Conservation (phyloP, 2,329 filamentous ascomycete genomes). For the Rachicladosporium sp. region DNA sequence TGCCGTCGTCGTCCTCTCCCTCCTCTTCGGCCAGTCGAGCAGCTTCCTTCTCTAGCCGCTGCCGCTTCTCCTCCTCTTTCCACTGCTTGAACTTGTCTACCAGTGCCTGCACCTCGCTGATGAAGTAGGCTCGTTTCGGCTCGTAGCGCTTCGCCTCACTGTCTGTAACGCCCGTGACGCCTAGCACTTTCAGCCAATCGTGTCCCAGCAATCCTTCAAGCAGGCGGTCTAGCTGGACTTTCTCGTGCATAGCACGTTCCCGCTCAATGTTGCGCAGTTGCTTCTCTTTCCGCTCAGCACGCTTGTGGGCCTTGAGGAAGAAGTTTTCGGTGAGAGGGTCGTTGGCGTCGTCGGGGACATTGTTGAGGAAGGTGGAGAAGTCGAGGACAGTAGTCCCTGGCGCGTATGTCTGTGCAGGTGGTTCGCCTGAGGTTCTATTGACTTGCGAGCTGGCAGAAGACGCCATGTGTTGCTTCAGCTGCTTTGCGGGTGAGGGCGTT, state of each 20-base stretch:
- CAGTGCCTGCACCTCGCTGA: constrained; percentile 67
- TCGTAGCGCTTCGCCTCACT: constrained; percentile 78
- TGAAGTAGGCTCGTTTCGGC: constrained; percentile 71
- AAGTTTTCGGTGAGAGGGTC: constrained; percentile 46
- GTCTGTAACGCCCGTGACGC: constrained; percentile 74
- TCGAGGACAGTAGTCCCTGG: constrained; percentile 1
- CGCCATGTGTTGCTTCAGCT: constrained; percentile 3
- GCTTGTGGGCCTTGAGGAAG: constrained; percentile 47
- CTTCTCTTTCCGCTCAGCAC: constrained; percentile 54
- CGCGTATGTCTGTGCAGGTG: not conserved
- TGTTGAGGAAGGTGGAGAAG: constrained; percentile 8
- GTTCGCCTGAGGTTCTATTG: not conserved
- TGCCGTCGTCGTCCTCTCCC: constrained; percentile 26
- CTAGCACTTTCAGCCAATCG: constrained; percentile 89
- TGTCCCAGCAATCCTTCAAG: constrained; percentile 77
- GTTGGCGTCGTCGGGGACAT: constrained; percentile 22
- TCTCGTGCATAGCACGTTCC: constrained; percentile 54
- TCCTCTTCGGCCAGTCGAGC: constrained; percentile 36
- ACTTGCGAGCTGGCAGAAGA: constrained; percentile 1
- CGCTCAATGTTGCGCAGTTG: constrained; percentile 56
- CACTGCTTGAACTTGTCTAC: constrained; percentile 79
- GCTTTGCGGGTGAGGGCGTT: constrained; percentile 3
- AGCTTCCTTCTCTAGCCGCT: constrained; percentile 64
- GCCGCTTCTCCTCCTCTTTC: constrained; percentile 79
- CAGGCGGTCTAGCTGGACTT: constrained; percentile 51